phyloP scores from a whole-genome alignment of 129 eudicot genomes.

The Tagetes patula region DNA sequence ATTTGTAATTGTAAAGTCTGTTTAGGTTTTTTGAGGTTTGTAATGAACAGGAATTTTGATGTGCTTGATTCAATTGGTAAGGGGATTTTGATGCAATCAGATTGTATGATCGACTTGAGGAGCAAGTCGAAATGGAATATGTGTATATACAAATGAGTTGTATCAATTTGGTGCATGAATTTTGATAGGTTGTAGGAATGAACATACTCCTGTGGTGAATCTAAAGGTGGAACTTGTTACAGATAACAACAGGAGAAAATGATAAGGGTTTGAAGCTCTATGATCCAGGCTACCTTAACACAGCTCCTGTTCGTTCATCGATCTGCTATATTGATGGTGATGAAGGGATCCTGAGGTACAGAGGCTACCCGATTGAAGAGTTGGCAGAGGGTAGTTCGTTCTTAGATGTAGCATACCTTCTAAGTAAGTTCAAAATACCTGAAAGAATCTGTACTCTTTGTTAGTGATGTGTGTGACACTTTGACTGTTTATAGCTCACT shows the following conservation, averaged over 20 bases:
- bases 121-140: not conserved
- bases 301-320: constrained; percentile 91
- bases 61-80: not conserved
- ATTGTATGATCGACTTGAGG: not conserved
- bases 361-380: constrained; percentile 98
- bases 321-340: constrained; percentile 97
- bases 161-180: not conserved
- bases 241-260: constrained; percentile 78
- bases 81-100: not conserved
- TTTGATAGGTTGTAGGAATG: not conserved
- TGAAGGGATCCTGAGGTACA: constrained; percentile 90
- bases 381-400: constrained; percentile 88
- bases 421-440: constrained; percentile 47
- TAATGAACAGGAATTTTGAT: not conserved
- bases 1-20: not conserved
- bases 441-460: not conserved
- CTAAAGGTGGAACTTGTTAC: constrained; percentile 25
- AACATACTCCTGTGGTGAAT: not conserved
- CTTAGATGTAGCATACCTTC: constrained; percentile 88
- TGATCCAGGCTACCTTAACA: constrained; percentile 94
- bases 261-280: constrained; percentile 97
- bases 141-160: not conserved
- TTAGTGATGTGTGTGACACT: constrained; percentile 6
- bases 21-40: not conserved
- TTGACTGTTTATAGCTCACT: constrained; percentile 6